Base-by-base conservation (phyloP, 1,139 yeast species). In the Zhuliangozyma parablackwelliae region DNA sequence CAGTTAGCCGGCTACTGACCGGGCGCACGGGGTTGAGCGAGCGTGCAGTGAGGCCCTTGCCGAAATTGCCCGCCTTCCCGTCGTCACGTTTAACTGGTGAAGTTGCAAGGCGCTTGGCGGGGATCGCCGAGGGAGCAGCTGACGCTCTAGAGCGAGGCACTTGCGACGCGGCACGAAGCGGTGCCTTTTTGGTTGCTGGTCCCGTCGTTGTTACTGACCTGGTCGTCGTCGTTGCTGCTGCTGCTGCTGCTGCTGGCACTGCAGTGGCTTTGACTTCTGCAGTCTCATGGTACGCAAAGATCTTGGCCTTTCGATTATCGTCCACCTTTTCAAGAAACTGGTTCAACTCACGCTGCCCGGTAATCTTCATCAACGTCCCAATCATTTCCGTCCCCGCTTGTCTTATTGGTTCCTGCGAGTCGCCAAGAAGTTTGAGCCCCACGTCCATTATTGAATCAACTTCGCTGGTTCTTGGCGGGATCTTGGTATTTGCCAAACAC, bases 361-460 rank as follows among this genome's bases (percentile, higher is more conserved):
- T 72, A 12, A 89, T 74, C 57, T 86, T 87, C 85, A 87, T 83
- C 41, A 90, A 61, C 0, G 85, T 80, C 6, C 97, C 97, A 32
- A 89, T 74, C 51, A 82, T 70, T 51, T 83, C 89, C 29, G 90
- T 82, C 0, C 92, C 84, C 1, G 82, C 80, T 38, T 82, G 78
- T 54, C 98, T 76, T 1, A 88, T 82, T 1, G 94, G 88, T 41
- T 88, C 95, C 54, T 84, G 88, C 0, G 95, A 82, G 47, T 92
- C 98, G 36, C 77, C 69, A 29, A 89, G 72, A 13, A 87, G 65
- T 51, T 82, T 84, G 7, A 74, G 69, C 2, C 78, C 76, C 2
- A 62, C 57, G 2, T 65, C 75, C 68, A 80, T 75, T 10, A 84
- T 78, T 8, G 56, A 52, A 43, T 80, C 84, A 32, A 80, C 59